Evolutionary conservation across 2,329 filamentous ascomycete species (phyloP).

Genomic region (Ceratocystis ficicola): DNA sequence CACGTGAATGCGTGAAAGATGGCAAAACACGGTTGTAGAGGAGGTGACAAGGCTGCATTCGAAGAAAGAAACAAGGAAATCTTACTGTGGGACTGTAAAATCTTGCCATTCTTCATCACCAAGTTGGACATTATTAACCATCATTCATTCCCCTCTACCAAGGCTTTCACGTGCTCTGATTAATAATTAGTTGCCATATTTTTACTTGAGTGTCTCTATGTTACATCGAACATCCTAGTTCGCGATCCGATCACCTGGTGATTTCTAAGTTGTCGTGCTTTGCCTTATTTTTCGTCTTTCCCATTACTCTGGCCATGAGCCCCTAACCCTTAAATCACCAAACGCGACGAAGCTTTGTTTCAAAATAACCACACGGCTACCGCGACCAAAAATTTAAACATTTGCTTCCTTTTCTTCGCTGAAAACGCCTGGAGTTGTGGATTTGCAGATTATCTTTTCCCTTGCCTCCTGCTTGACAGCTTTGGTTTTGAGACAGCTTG

Average conservation of each 20-base stretch:
- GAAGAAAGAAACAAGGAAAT: no score
- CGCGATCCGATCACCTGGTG: neutral
- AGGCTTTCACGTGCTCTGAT: neutral
- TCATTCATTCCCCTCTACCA: neutral
- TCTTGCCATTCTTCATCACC: no score
- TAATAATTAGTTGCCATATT: neutral
- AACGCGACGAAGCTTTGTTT: slow-evolving; percentile 10
- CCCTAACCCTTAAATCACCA: slow-evolving; percentile 2
- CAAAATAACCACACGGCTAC: neutral
- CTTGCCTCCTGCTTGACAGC: neutral
- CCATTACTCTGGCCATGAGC: no score
- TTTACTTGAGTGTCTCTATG: neutral
- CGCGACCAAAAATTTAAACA: slow-evolving; percentile 8
- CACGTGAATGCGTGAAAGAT: neutral
- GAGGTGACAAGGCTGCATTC: neutral
- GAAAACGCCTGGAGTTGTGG: neutral
- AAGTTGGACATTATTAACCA: neutral
- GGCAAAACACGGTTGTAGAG: neutral
- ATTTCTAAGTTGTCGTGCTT: neutral
- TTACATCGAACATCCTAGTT: neutral
- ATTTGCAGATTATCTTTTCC: neutral
- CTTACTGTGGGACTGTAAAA: no score
- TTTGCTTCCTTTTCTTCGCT: neutral
- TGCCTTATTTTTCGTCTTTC: neutral
- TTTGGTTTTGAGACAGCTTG: no score